Percentiles rank a stretch among this genome's conserved stretches.
Evolutionary conservation across 495 filamentous ascomycete species (phyloP).

Genomic region (Corynascus novoguineensis): DNA sequence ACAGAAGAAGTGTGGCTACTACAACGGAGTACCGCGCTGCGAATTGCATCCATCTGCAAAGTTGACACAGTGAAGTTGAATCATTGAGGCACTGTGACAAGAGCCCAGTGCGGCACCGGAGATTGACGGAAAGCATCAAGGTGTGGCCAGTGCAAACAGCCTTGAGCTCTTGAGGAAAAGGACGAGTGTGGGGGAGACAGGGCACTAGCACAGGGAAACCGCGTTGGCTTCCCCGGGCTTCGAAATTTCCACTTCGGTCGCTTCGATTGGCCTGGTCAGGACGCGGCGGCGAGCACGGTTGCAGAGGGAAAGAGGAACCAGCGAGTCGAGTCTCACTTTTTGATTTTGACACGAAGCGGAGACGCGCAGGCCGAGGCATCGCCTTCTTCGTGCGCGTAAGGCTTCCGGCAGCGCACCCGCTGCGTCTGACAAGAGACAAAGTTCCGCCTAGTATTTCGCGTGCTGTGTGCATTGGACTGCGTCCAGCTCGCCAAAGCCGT

Average conservation of each 20-base stretch:
- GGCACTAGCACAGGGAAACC: neutral
- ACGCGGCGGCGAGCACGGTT: neutral
- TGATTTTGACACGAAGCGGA: neutral
- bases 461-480: constrained; percentile 18
- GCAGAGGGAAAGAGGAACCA: neutral
- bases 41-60: neutral
- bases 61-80: neutral
- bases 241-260: neutral
- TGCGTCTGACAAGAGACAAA: constrained; percentile 24
- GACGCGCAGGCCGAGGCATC: constrained; percentile 3
- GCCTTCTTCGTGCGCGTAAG: constrained; percentile 28
- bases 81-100: neutral
- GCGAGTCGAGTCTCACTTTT: neutral
- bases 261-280: constrained; percentile 4
- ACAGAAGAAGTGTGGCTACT: too few relatives aligned
- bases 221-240: neutral
- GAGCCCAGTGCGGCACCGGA: constrained; percentile 10
- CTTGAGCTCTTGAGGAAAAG: neutral
- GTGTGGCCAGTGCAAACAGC: constrained; percentile 11
- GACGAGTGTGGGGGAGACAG: constrained; percentile 3
- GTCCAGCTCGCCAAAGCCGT: constrained; percentile 22
- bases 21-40: too few relatives aligned
- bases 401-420: constrained; percentile 32
- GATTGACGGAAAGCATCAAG: constrained; percentile 15
- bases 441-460: constrained; percentile 21